Evolutionary conservation across 768 basidiomycete species (phyloP).

Genomic region (Boletus patriciae): DNA sequence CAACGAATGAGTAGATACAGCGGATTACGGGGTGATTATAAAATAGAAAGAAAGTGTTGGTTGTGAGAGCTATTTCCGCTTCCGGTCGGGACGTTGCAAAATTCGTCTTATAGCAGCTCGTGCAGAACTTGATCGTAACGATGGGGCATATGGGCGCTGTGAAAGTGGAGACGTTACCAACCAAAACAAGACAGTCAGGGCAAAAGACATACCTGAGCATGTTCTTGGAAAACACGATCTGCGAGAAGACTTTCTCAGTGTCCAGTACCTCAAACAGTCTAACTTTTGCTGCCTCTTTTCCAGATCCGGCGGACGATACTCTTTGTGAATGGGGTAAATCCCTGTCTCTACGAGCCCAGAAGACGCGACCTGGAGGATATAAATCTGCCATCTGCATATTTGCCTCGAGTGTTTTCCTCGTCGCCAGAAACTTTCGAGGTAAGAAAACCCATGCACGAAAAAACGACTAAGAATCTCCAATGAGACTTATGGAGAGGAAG

Average conservation of each 20-base stretch:
- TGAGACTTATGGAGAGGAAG: background rate
- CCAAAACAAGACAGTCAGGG: background rate
- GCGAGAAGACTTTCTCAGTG: slow-evolving; percentile 73
- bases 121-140: slow-evolving; percentile 77
- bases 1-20: slow-evolving; percentile 17
- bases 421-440: slow-evolving; percentile 61
- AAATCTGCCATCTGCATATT: slow-evolving; percentile 75
- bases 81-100: slow-evolving; percentile 1
- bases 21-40: slow-evolving; percentile 1
- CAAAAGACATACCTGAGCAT: slow-evolving; percentile 66
- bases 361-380: slow-evolving; percentile 74
- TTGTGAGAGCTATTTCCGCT: slow-evolving; percentile 1
- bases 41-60: background rate
- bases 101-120: slow-evolving; percentile 51
- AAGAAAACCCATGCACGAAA: background rate
- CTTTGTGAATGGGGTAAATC: slow-evolving; percentile 58
- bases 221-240: slow-evolving; percentile 77
- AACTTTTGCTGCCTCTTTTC: slow-evolving; percentile 47
- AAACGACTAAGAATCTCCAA: background rate
- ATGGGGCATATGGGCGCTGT: slow-evolving; percentile 74
- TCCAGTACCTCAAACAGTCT: slow-evolving; percentile 77
- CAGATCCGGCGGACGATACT: slow-evolving; percentile 15
- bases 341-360: slow-evolving; percentile 76
- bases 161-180: slow-evolving; percentile 3
- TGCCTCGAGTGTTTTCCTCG: slow-evolving; percentile 81